Base-by-base conservation (phyloP, 306 rosid genomes). In the Cucurbita maxima region DNA sequence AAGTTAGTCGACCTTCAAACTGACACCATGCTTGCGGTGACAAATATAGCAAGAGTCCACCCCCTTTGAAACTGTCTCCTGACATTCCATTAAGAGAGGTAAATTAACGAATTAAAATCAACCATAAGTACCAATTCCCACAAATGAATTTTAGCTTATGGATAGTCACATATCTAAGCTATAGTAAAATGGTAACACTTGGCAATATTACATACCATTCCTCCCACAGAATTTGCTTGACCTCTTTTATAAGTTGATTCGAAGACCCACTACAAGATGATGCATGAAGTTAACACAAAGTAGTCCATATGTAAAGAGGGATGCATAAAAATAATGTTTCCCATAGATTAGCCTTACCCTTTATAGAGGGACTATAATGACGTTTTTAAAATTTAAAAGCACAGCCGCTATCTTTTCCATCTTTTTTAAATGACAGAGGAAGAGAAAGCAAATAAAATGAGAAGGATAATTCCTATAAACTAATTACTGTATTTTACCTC, bases 181-280 rank as follows among this genome's bases (percentile, higher is more conserved):
- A 10, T 69, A 30, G 58, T 50, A 48, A 48, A 69, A 30, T 30
- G 34, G 34, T 30, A 30, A 18, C 52, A 44, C 72, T 30, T 84
- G 66, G 58, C 14, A 9, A 18, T 54, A 55, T 59, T 48, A 80
- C 97, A 22, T 88, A 95, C 99, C 99, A 91, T 80, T 83, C 96
- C 97, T 77, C 80, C 96, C 82, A 95, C 81, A 1, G 85, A 76
- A 77, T 86, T 82, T 61, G 81, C 79, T 82, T 95, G 99, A 25
- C 99, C 99, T 83, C 97, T 86, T 83, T 80, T 86, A 83, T 86
- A 95, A 55, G 88, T 91, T 8, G 96, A 81, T 74, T 91, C 97
- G n/a, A 91, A 86, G 76, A 85, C 85, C 97, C 97, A 95, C 99
- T 95, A 56, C 74, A 75, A 82, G 47, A 80, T 74, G 58, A 72